phyloP scores from a whole-genome alignment of 257 asterid species.

The Striga asiatica region DNA sequence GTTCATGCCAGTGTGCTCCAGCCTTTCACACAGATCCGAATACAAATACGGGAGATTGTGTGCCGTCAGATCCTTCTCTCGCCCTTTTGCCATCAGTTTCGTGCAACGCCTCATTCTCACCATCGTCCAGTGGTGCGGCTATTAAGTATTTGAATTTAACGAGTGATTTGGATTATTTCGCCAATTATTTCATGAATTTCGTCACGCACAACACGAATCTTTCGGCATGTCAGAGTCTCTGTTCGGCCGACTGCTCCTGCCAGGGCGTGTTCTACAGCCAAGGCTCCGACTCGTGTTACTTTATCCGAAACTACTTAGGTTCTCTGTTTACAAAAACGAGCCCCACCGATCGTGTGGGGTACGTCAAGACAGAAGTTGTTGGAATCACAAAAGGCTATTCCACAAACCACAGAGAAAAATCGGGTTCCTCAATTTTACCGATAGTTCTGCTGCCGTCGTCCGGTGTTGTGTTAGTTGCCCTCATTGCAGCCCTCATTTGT shows the following conservation, averaged over 20 bases:
- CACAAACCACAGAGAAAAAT: neutral
- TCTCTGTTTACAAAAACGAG: conserved; percentile 26
- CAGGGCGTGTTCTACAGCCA: conserved; percentile 42
- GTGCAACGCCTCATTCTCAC: conserved; percentile 13
- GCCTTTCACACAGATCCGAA: conserved; percentile 30
- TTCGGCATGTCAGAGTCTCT: conserved; percentile 37
- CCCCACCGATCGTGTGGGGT: conserved; percentile 33
- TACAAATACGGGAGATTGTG: conserved; percentile 23
- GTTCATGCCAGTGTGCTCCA: conserved; percentile 57
- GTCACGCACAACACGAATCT: conserved; percentile 18
- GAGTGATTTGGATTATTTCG: conserved; percentile 49
- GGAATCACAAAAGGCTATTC: neutral
- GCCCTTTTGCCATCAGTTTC: conserved; percentile 26
- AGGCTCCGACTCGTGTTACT: conserved; percentile 50
- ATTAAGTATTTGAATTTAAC: conserved; percentile 34
- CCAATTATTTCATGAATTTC: conserved; percentile 44
- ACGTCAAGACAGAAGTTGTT: conserved; percentile 26
- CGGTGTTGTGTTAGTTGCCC: conserved; percentile 22
- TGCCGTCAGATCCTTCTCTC: conserved; percentile 32
- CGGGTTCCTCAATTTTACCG: conserved; percentile 31
- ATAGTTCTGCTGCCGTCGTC: conserved; percentile 40
- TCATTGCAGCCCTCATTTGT: conserved; percentile 17
- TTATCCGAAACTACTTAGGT: conserved; percentile 38
- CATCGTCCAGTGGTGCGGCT: conserved; percentile 11
- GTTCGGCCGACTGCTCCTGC: conserved; percentile 59